Percentiles rank a stretch among this genome's conserved stretches.
These are phyloP conservation scores for Uronychia binucleata DNA, from an alignment of 73 alveolate genomes.

Conservation along the genomic window DNA sequence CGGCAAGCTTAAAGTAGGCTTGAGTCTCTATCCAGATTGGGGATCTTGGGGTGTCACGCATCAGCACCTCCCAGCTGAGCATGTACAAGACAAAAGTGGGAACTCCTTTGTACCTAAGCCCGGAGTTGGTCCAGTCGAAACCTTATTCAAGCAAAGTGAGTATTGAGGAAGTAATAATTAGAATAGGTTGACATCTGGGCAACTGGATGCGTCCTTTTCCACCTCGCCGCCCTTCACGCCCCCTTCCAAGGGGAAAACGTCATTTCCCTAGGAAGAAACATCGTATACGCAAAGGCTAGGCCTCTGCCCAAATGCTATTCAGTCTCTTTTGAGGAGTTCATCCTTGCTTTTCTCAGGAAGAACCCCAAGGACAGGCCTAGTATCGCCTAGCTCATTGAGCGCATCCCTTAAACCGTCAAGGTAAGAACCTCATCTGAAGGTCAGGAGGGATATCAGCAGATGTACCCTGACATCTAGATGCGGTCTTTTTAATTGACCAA, in stretches of 20 bases:
- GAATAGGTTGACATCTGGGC: slow-evolving; percentile 97
- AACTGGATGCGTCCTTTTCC: slow-evolving; percentile 94
- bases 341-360: slow-evolving; percentile 17
- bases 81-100: slow-evolving; percentile 81
- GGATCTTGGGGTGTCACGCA: slow-evolving; percentile 15
- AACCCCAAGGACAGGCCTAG: slow-evolving; percentile 41
- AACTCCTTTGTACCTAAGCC: slow-evolving; percentile 96
- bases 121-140: slow-evolving; percentile 91
- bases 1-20: slow-evolving; percentile 1
- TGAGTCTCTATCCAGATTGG: slow-evolving; percentile 41
- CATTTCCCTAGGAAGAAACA: slow-evolving; percentile 91
- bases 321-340: not conserved
- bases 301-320: not conserved
- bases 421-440: too few relatives aligned
- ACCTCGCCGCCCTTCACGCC: slow-evolving; percentile 90
- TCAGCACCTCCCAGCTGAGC: not conserved
- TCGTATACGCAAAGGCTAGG: slow-evolving; percentile 81
- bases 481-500: not conserved
- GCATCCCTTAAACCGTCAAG: not conserved
- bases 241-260: slow-evolving; percentile 97
- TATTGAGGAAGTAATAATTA: slow-evolving; percentile 31
- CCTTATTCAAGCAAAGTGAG: slow-evolving; percentile 79
- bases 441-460: not conserved
- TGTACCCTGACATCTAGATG: not conserved
- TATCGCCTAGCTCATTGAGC: not conserved